Percentiles rank a stretch among this genome's conserved stretches.
phyloP scores from a whole-genome alignment of 768 basidiomycete genomes.

The Mycena indigotica region DNA sequence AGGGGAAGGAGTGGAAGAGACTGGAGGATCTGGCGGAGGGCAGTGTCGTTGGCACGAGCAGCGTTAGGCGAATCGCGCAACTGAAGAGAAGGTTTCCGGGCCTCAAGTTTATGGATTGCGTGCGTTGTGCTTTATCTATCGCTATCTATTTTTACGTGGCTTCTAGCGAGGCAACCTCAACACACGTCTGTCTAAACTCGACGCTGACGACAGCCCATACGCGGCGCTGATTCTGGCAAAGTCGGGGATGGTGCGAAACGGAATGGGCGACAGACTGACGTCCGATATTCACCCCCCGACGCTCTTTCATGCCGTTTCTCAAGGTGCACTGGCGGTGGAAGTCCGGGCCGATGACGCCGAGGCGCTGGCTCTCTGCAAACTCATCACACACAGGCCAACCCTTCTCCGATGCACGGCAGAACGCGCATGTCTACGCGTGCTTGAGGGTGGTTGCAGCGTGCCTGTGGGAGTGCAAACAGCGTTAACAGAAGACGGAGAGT shows the following conservation, averaged over 20 bases:
- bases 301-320: constrained; percentile 88
- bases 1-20: constrained; percentile 62
- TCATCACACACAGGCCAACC: constrained; percentile 75
- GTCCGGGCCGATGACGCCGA: constrained; percentile 67
- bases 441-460: constrained; percentile 97
- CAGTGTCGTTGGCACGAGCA: constrained; percentile 89
- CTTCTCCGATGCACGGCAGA: constrained; percentile 81
- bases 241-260: constrained; percentile 85
- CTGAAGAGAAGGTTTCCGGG: constrained; percentile 73
- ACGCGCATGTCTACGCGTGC: constrained; percentile 80
- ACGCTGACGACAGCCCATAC: constrained; percentile 77
- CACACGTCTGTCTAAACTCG: constrained; percentile 89
- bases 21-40: constrained; percentile 86
- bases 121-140: constrained; percentile 42
- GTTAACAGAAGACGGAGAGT: constrained; percentile 41
- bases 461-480: constrained; percentile 82
- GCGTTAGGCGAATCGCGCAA: constrained; percentile 89
- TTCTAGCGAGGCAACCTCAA: constrained; percentile 38
- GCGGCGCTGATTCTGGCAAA: constrained; percentile 91
- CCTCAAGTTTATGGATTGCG: constrained; percentile 84
- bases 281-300: constrained; percentile 72
- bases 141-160: no score
- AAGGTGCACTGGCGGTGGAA: constrained; percentile 90
- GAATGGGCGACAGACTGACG: constrained; percentile 74
- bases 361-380: constrained; percentile 63